Percentiles rank a stretch among this genome's conserved stretches.
Evolutionary conservation across 1,284 basidiomycete genomes (phyloP).

Genomic region (Schizopora paradoxa): DNA sequence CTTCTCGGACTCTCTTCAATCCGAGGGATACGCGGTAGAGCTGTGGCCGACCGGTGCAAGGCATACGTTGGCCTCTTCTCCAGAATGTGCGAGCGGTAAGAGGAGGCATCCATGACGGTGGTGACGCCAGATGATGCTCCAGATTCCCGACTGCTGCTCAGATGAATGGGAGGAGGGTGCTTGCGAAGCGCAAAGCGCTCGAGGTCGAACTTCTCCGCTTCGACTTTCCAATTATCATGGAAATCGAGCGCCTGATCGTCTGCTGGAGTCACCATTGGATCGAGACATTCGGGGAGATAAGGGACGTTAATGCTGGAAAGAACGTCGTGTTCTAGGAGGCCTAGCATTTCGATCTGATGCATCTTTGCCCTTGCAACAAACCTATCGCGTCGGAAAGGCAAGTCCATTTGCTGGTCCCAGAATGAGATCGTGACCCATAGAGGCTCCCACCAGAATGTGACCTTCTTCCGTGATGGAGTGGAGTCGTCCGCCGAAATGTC

Average conservation of each 20-base stretch:
- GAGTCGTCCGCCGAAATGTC: constrained; percentile 22
- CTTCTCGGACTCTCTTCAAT: constrained; percentile 65
- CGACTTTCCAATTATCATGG: constrained; percentile 24
- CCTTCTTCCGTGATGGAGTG: constrained; percentile 33
- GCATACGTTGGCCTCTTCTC: constrained; percentile 35
- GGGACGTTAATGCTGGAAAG: constrained; percentile 83
- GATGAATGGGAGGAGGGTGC: constrained; percentile 13
- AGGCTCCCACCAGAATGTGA: constrained; percentile 79
- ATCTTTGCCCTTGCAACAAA: constrained; percentile 90
- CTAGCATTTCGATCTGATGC: constrained; percentile 93
- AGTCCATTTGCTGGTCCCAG: constrained; percentile 82
- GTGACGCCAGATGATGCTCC: constrained; percentile 15
- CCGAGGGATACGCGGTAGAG: constrained; percentile 44
- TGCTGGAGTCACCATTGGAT: constrained; percentile 14
- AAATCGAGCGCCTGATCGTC: constrained; percentile 13
- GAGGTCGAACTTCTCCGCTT: constrained; percentile 67
- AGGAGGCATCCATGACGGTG: constrained; percentile 26
- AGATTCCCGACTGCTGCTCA: constrained; percentile 10
- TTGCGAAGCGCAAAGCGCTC: constrained; percentile 53
- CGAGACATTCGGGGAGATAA: constrained; percentile 46
- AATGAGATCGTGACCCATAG: constrained; percentile 79
- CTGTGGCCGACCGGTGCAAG: constrained; percentile 39
- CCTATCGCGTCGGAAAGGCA: constrained; percentile 84
- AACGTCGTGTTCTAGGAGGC: constrained; percentile 84
- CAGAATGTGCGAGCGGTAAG: constrained; percentile 28